Base-by-base conservation (phyloP, 2,329 filamentous ascomycete genomes). In the Fusarium coffeatum region DNA sequence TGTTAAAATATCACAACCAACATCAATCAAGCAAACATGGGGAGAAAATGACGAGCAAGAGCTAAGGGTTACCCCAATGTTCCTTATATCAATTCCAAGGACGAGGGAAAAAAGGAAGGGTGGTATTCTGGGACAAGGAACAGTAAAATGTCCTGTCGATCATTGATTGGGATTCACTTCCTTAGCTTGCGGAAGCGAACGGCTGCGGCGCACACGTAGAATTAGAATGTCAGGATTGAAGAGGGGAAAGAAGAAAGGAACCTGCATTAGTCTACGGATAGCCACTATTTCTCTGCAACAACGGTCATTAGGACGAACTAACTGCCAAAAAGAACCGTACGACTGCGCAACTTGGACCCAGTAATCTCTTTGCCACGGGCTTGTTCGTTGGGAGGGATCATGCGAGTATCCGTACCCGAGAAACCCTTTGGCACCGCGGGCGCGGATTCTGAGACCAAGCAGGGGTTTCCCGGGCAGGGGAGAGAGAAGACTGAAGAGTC, bases 21-120 rank as follows among this genome's bases (percentile, higher is more conserved):
- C 47, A 50, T 43, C 40, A 28, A 40, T 28, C 27, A 37, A 37
- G 34, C 60, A 37, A n/a, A 15, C 50, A 43, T 43, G 30, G 41
- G 15, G 46, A 43, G 48, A 46, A 37, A 37, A 37, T 37, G 34
- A 43, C 37, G 25, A 23, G 8, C 46, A 43, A 42, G 42, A 37
- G 11, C 27, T 40, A 51, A 37, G 27, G 32, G 23, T 22, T 23
- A 27, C 43, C 40, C 49, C 54, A 53, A 43, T 54, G 28, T 68
- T 59, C 37, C 62, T 69, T 69, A 70, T 70, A 70, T 71, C 40
- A 41, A 27, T 51, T 51, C 34, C 13, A 22, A 51, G 34, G 10
- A 10, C 34, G 34, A 37, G 13, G 23, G n/a, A 25, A 20, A 45
- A 42, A 61, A 18, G 25, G 40, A 37, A 37, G 34, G 34, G 34